Evolutionary conservation across 2,329 filamentous ascomycete species (phyloP).

Genomic region (Neofusicoccum sp.): DNA sequence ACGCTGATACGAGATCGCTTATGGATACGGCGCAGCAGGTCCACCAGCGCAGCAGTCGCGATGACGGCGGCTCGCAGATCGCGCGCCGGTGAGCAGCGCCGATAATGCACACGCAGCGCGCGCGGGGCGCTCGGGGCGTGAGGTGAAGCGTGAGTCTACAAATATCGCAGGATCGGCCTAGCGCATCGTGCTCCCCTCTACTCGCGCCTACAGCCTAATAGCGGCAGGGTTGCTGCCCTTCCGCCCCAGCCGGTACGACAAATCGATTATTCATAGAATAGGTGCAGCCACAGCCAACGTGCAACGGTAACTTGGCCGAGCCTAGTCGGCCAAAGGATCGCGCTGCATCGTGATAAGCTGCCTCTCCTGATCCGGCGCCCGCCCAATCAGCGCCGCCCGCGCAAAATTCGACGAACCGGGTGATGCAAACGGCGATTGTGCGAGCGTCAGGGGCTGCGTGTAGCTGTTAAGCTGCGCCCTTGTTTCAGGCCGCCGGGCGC

Average conservation of each 20-base stretch:
- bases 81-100: not conserved
- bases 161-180: slow-evolving; percentile 18
- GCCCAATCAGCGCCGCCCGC: slow-evolving; percentile 10
- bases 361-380: slow-evolving; percentile 8
- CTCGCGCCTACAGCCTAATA: slow-evolving; percentile 20
- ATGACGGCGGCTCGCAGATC: not conserved
- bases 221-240: slow-evolving; percentile 17
- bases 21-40: not conserved
- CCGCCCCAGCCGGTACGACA: slow-evolving; percentile 19
- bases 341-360: slow-evolving; percentile 21
- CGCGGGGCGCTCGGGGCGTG: slow-evolving; percentile 10
- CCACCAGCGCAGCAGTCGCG: too few relatives aligned
- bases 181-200: slow-evolving; percentile 15
- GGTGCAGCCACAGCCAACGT: slow-evolving; percentile 19
- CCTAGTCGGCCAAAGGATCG: slow-evolving; percentile 18
- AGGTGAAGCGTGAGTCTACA: slow-evolving; percentile 14
- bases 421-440: not conserved
- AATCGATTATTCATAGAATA: slow-evolving; percentile 21
- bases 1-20: not conserved
- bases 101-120: not conserved
- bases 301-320: slow-evolving; percentile 19
- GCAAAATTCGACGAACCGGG: slow-evolving; percentile 14
- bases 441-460: slow-evolving; percentile 18
- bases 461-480: slow-evolving; percentile 6
- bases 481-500: slow-evolving; percentile 9